Base-by-base conservation (phyloP, 495 filamentous ascomycete genomes). In the Poronia punctata region DNA sequence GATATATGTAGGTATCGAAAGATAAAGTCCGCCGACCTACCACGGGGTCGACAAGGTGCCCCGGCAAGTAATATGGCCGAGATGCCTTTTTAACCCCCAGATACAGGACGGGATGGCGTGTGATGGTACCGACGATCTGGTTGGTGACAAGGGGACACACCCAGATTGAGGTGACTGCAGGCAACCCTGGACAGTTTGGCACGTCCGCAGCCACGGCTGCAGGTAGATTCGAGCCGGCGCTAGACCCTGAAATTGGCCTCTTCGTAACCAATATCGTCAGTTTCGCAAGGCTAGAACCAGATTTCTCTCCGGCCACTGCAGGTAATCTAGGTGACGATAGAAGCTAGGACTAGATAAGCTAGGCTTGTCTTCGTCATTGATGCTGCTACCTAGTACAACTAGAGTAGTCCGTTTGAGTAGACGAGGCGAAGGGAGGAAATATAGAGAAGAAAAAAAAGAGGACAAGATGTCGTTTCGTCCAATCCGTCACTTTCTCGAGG, bases 361-460 rank as follows among this genome's bases (percentile, higher is more conserved):
- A 61, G 59, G 62, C 56, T 67, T 69, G 67, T 67, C 60, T 61
- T 64, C 69, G 69, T 71, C 69, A 71, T 72, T 67, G 51, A 55
- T 48, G 47, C 43, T 40, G 45, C 43, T 44, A 43, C 32, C 24
- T 41, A 28, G 38, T 26, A 24, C 43, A 45, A 47, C 43, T 40
- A 46, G 20, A 21, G 34, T 21, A 28, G 26, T 36, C 24, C 32
- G 25, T 11, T 23, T 32, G 27, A 21, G 30, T 49, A 45, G 44
- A 39, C 40, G 49, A 43, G 44, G 34, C 20, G 28, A 28, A 23
- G 26, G 27, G 28, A 22, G 33, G 33, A 32, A 15, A 15, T 7
- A 9, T 19, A 15, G 17, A 10, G 17, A 20, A 18, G 28, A 27
- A 20, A 16, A 37, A 35, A 44, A 35, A 37, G 26, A 35, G 22